phyloP scores from a whole-genome alignment of 75 land plant species.

The Azolla pinnata region DNA sequence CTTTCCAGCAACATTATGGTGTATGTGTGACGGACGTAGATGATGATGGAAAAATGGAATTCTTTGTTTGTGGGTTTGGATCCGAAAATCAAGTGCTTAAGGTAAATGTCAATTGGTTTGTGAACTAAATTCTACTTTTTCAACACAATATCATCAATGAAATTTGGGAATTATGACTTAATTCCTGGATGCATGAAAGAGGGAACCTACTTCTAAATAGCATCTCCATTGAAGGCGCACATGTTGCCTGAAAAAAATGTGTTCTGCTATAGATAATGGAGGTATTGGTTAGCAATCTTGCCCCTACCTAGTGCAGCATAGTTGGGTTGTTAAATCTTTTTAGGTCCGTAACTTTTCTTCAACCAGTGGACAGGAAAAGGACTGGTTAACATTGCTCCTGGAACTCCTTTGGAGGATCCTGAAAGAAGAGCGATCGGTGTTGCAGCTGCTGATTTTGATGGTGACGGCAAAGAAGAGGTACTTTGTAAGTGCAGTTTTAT shows the following conservation, averaged over 20 bases:
- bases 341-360: background rate
- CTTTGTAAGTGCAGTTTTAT: background rate
- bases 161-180: too few relatives aligned
- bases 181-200: too few relatives aligned
- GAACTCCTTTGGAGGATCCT: slow-evolving; percentile 24
- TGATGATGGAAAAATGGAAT: slow-evolving; percentile 17
- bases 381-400: slow-evolving; percentile 14
- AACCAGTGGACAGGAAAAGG: slow-evolving; percentile 20
- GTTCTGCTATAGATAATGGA: too few relatives aligned
- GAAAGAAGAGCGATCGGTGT: slow-evolving; percentile 24
- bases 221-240: too few relatives aligned
- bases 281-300: too few relatives aligned
- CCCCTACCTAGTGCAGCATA: too few relatives aligned
- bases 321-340: slow-evolving; percentile 1
- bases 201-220: too few relatives aligned
- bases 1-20: slow-evolving; percentile 20
- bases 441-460: slow-evolving; percentile 29
- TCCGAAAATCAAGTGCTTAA: slow-evolving; percentile 24
- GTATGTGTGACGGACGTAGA: slow-evolving; percentile 27
- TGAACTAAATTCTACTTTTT: too few relatives aligned
- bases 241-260: too few relatives aligned
- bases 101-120: slow-evolving; percentile 8
- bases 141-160: too few relatives aligned
- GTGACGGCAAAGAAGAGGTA: slow-evolving; percentile 29
- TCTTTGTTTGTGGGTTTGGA: slow-evolving; percentile 29